A percentile compares a stretch with the other conserved stretches of the same genome.
Evolutionary conservation across 305 asterid genomes (phyloP).

Genomic region (Ilex paraguariensis): DNA sequence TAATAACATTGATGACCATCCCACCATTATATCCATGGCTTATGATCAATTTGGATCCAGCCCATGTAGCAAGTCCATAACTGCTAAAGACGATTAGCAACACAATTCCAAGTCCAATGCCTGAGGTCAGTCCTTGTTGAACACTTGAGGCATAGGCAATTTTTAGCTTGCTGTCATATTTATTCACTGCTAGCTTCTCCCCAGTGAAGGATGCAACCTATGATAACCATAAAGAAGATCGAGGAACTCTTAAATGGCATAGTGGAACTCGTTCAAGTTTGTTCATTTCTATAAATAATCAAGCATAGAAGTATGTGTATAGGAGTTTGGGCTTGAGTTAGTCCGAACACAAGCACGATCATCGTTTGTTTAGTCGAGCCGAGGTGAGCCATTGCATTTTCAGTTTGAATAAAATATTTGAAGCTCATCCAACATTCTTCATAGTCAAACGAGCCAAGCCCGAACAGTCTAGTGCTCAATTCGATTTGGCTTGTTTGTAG

Average conservation of each 20-base stretch:
- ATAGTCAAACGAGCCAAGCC: too few relatives aligned
- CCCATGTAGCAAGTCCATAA: slow-evolving; percentile 51
- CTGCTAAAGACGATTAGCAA: slow-evolving; percentile 21
- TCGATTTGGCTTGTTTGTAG: too few relatives aligned
- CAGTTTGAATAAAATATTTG: too few relatives aligned
- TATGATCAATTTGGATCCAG: slow-evolving; percentile 41
- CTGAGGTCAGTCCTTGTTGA: slow-evolving; percentile 47
- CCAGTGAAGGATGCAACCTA: slow-evolving; percentile 68
- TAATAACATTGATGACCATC: slow-evolving; percentile 33
- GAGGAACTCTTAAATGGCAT: too few relatives aligned
- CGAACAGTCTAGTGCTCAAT: too few relatives aligned
- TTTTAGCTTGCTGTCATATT: slow-evolving; percentile 33
- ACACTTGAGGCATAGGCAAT: slow-evolving; percentile 26
- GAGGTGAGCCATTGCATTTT: not conserved
- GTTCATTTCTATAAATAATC: too few relatives aligned
- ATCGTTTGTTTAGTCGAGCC: too few relatives aligned
- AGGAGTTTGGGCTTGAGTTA: too few relatives aligned
- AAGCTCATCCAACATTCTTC: too few relatives aligned
- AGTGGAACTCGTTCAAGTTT: too few relatives aligned
- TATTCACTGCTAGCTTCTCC: slow-evolving; percentile 35
- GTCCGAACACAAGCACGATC: too few relatives aligned
- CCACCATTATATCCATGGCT: slow-evolving; percentile 44
- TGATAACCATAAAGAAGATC: not conserved
- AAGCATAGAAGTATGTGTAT: too few relatives aligned
- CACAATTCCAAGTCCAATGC: slow-evolving; percentile 41